Base-by-base conservation (phyloP, 1,284 basidiomycete species). In the Boletus calvinii region DNA sequence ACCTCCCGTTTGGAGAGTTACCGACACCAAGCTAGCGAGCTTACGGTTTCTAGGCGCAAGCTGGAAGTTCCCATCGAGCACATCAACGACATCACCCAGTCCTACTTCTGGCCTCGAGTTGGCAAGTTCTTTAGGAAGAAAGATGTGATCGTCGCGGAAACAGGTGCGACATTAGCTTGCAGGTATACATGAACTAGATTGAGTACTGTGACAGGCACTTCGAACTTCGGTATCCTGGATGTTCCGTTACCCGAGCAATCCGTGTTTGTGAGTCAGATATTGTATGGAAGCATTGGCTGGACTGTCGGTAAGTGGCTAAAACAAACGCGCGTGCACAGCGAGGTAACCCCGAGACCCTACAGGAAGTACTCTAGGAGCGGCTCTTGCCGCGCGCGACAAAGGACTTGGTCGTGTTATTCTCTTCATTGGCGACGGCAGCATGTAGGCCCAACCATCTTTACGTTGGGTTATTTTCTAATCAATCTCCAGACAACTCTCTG, bases 201-300 rank as follows among this genome's bases (percentile, higher is more conserved):
- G 18, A 66, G 10, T 62, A 66, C 29, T 1, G 64, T 66, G 11
- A 6, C 24, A 71, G 66, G 66, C 32, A 84, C 83, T 0, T 76
- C 82, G 3, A 83, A 77, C 52, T 92, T 92, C 62, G 90, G 90
- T 43, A 79, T 92, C 46, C 68, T 93, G 32, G 88, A 92, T 56
- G 78, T 92, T 17, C 81, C 85, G 1, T 70, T 95, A 18, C 94
- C 94, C 0, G 74, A 81, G 20, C 76, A 81, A 40, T 74, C 84
- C 0, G 69, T 83, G 2, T 83, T 89, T 54, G 64, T 93, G 37
- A 82, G 80, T 55, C 94, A 95, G 71, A 80, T 94, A 37, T 70
- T 94, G 5, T 94, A 89, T 84, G 91, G 91, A 35, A 86, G 83
- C 50, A 96, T 95, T 59, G 93, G 93, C 0, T 95, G 87, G 85